Base-by-base conservation (phyloP, 495 filamentous ascomycete species). In the Aspergillus sclerotiicarbonarius region DNA sequence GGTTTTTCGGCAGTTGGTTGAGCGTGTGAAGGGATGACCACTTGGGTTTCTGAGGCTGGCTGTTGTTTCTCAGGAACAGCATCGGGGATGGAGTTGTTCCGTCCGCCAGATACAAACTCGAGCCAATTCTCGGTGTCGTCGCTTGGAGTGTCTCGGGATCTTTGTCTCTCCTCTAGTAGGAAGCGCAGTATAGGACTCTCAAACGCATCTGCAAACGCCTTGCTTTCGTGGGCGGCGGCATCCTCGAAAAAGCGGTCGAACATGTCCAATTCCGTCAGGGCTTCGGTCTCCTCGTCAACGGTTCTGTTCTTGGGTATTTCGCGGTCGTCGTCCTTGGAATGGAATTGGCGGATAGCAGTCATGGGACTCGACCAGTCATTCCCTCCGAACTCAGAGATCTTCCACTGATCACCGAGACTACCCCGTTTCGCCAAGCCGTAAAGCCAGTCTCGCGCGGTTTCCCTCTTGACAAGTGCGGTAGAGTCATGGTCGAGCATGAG, bases 171-270 rank as follows among this genome's bases (percentile, higher is more conserved):
- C 25, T 74, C 69, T 8, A 73, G 52, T 0, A 79, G 57, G 18
- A 72, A 61, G 32, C 67, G 68, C 37, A 76, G 56, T 6, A 77
- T 60, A 33, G 71, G 71, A 47, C 75, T 79, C 37, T 67, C 59
- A 13, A 60, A 51, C 8, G 61, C 50, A 0, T 55, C 66, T 6
- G 48, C 51, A 39, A 66, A 70, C 13, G 68, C 65, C 16, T 72
- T 66, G 8, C 68, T 68, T 51, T 76, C 67, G 5, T 67, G 71
- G n/a, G 61, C 61, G 18, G 72, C 67, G 15, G 76, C 67, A 44
- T 75, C 74, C 3, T 71, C 56, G n/a, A 80, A 61, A 56, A 79
- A 78, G 16, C 69, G 74, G 29, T 78, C 70, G 46, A 80, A 80
- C 25, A 81, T 19, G 41, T 77, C 78, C 58, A 75, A 31, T 57